A percentile compares a stretch with the other conserved stretches of the same genome.
phyloP scores from a whole-genome alignment of 768 basidiomycete species.

The Boletus vermiculosoides region DNA sequence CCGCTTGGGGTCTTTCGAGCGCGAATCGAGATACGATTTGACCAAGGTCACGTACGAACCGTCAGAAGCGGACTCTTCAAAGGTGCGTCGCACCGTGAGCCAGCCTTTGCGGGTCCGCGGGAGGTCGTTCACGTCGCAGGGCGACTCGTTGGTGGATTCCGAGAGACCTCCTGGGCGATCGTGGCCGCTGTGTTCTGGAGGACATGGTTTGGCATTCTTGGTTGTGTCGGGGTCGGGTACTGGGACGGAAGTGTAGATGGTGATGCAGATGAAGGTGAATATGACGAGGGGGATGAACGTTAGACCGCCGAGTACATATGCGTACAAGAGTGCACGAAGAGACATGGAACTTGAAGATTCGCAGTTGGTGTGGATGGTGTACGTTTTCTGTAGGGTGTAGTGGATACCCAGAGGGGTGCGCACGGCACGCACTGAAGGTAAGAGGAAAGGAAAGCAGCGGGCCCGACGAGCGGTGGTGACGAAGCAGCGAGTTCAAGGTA shows the following conservation, averaged over 20 bases:
- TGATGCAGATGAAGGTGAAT: slow-evolving; percentile 52
- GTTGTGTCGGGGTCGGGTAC: slow-evolving; percentile 52
- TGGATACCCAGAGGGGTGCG: background rate
- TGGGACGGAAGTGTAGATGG: slow-evolving; percentile 86
- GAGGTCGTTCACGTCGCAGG: slow-evolving; percentile 47
- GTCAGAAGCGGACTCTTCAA: slow-evolving; percentile 62
- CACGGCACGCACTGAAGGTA: background rate
- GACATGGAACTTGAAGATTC: slow-evolving; percentile 52
- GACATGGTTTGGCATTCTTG: slow-evolving; percentile 38
- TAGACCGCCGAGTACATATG: slow-evolving; percentile 86
- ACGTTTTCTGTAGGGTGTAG: background rate
- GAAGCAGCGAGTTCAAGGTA: background rate
- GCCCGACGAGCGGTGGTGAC: background rate
- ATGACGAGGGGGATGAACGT: slow-evolving; percentile 85
- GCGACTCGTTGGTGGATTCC: slow-evolving; percentile 20
- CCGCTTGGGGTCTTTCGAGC: slow-evolving; percentile 81
- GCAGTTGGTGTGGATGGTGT: background rate
- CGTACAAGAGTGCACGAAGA: slow-evolving; percentile 70
- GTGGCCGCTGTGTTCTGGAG: slow-evolving; percentile 19
- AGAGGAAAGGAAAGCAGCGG: background rate
- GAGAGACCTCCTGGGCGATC: slow-evolving; percentile 29
- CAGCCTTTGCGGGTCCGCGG: slow-evolving; percentile 74
- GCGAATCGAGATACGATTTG: slow-evolving; percentile 74
- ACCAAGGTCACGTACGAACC: slow-evolving; percentile 78
- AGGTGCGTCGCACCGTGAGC: slow-evolving; percentile 80